A percentile compares a stretch with the other conserved stretches of the same genome.
Evolutionary conservation across 2,329 filamentous ascomycete genomes (phyloP).

Genomic region (Trichoderma brevicompactum): DNA sequence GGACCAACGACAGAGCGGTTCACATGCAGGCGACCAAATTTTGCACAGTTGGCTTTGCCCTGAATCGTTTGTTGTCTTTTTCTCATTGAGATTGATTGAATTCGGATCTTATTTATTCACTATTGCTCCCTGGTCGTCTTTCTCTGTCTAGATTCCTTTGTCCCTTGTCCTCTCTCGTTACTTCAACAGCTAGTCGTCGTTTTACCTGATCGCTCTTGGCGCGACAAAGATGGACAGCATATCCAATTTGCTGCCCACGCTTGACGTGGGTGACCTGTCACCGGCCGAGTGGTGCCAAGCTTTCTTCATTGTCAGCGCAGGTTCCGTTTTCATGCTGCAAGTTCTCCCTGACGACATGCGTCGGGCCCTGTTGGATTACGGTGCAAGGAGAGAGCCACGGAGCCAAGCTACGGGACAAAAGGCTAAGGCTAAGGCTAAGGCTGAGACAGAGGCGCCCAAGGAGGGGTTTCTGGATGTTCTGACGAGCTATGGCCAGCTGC

Average conservation of each 20-base stretch:
- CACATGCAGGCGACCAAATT: background rate
- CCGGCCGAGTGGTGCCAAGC: constrained; percentile 49
- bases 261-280: constrained; percentile 1
- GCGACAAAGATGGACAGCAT: background rate
- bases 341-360: constrained; percentile 51
- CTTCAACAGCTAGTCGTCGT: background rate
- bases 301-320: constrained; percentile 52
- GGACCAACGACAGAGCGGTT: background rate
- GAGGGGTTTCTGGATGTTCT: constrained; percentile 37
- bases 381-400: constrained; percentile 46
- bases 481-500: constrained; percentile 60
- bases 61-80: background rate
- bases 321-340: constrained; percentile 48
- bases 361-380: constrained; percentile 55
- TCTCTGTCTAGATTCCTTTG: background rate
- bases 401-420: constrained; percentile 33
- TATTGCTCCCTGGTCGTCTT: too few species aligned
- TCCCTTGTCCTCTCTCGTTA: background rate
- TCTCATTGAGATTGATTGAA: background rate
- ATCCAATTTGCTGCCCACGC: background rate
- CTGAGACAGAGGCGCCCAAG: constrained; percentile 13
- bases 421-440: constrained; percentile 13
- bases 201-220: too few species aligned
- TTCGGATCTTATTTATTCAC: background rate
- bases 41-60: background rate